Base-by-base conservation (phyloP, 768 basidiomycete species). In the Butyriboletus loyo region DNA sequence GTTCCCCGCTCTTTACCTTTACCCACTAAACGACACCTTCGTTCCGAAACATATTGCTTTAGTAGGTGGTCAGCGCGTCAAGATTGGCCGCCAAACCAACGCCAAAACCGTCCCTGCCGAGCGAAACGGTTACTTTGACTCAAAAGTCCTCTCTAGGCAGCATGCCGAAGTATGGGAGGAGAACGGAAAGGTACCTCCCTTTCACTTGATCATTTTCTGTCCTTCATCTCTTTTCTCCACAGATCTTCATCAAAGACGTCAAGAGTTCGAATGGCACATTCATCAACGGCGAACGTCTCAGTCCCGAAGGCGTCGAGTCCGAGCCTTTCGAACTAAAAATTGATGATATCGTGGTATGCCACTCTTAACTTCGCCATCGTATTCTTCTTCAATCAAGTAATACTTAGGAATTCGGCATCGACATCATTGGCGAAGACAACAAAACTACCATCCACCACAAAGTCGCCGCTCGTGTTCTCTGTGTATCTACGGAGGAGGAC, bases 151-250 rank as follows among this genome's bases (percentile, higher is more conserved):
- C 55, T 92, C 89, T 60, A 78, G 96, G 60, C 89, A 91, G 74
- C 96, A 98, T 66, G 96, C 96, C 14, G 96, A 98, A 73, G 90
- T 99, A n/a, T 99, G 88, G 96, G 94, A 92, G 74, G 92, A 96
- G 55, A 76, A 72, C 38, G 84, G 82, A 41, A 96, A 96, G 83
- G 94, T 92, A 44, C 45, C 76, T 66, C 11, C 6, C 5, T 41
- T 49, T 42, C 17, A 3, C 48, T 21, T 24, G 27, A 38, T 34
- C 34, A 31, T 38, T 42, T 40, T 45, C 41, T 37, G 45, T 59
- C 47, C 45, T 54, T 39, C 58, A 57, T 30, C 55, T 55, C 40
- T 51, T 17, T 13, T 41, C 35, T 39, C 51, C 5, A 30, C 41
- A 98, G 93, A 94, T 98, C 71, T 96, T 75, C 77, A 98, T 99